Percentiles rank a stretch among this genome's conserved stretches.
These are phyloP conservation scores for Penstemon newberryi DNA, from an alignment of 257 asterid species.

Conservation along the genomic window DNA sequence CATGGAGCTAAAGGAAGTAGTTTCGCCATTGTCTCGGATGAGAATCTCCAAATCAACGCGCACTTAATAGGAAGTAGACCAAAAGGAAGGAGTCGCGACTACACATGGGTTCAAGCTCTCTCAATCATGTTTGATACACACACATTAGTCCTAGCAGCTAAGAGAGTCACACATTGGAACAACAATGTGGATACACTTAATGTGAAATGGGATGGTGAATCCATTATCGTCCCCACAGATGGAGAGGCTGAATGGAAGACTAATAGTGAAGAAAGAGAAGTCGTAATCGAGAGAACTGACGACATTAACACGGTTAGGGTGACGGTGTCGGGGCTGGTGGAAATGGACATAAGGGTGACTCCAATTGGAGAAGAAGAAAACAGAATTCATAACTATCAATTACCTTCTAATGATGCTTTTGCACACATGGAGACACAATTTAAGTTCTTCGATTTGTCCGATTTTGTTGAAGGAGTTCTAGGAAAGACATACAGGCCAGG, in stretches of 20 bases:
- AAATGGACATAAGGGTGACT: constrained; percentile 48
- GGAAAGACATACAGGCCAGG: constrained; percentile 71
- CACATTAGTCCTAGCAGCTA: constrained; percentile 56
- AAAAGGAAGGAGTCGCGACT: constrained; percentile 65
- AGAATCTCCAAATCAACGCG: constrained; percentile 69
- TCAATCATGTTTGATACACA: constrained; percentile 60
- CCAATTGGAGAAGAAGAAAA: constrained; percentile 59
- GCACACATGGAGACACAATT: constrained; percentile 72
- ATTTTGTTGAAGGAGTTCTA: constrained; percentile 54
- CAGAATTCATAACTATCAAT: constrained; percentile 55
- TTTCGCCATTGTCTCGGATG: constrained; percentile 66
- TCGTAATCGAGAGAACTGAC: constrained; percentile 59
- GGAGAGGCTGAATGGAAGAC: constrained; percentile 61
- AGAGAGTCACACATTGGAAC: constrained; percentile 51
- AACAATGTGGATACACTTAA: constrained; percentile 45
- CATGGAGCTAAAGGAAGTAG: constrained; percentile 61
- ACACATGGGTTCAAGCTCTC: constrained; percentile 78
- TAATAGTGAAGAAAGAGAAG: constrained; percentile 35
- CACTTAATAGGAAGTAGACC: constrained; percentile 74
- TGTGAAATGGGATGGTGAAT: constrained; percentile 48
- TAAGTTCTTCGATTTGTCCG: constrained; percentile 51
- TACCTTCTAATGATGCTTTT: constrained; percentile 52
- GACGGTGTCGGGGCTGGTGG: constrained; percentile 35
- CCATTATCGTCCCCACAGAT: constrained; percentile 39
- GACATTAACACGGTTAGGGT: constrained; percentile 56